These are phyloP conservation scores for Kodamaea alishanica DNA, from an alignment of 1,139 yeast genomes.

Conservation along the genomic window DNA sequence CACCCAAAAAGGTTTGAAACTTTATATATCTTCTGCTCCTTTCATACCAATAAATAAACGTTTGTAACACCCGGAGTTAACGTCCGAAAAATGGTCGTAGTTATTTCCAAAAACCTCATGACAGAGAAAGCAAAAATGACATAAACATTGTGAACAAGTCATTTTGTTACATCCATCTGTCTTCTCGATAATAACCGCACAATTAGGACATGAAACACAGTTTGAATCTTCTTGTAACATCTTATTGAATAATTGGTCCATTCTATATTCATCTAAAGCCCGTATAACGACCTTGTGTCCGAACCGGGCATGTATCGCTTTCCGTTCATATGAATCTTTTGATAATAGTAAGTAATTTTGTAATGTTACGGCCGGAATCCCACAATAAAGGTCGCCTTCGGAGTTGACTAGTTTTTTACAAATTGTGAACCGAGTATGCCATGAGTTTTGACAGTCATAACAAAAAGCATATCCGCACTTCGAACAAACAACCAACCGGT, in stretches of 20 bases:
- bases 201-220: conserved; percentile 52
- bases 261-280: conserved; percentile 43
- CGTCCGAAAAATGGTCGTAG: conserved; percentile 51
- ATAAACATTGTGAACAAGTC: conserved; percentile 51
- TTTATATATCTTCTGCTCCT: conserved; percentile 21
- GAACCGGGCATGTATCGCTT: conserved; percentile 43
- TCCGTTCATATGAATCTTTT: conserved; percentile 27
- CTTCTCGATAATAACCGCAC: conserved; percentile 52
- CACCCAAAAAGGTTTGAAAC: conserved; percentile 7
- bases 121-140: conserved; percentile 57
- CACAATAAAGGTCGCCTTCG: conserved; percentile 22
- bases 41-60: conserved; percentile 56
- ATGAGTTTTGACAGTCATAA: conserved; percentile 54
- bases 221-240: conserved; percentile 41
- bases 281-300: conserved; percentile 45
- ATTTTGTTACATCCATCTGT: conserved; percentile 69
- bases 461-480: conserved; percentile 59
- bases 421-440: conserved; percentile 57
- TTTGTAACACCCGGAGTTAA: conserved; percentile 45
- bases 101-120: conserved; percentile 36
- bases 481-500: conserved; percentile 51
- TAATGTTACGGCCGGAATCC: conserved; percentile 43
- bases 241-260: conserved; percentile 48
- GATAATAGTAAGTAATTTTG: conserved; percentile 33
- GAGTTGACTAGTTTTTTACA: conserved; percentile 34